These are phyloP conservation scores for Vigna hirtella DNA, from an alignment of 306 rosid genomes.

Conservation along the genomic window DNA sequence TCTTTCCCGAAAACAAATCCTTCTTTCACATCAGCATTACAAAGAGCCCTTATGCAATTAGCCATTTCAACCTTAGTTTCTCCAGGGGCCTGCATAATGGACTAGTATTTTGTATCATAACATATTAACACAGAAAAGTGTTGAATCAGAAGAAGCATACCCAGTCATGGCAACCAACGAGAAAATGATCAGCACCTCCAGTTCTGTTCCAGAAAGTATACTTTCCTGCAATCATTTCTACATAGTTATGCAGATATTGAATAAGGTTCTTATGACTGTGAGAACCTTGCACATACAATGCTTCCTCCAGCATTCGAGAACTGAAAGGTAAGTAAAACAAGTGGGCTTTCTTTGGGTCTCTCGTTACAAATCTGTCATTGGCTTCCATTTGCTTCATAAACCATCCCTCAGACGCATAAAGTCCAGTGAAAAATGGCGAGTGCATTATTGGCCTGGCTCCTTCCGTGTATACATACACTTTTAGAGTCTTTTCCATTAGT, in stretches of 20 bases:
- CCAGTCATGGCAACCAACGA: conserved; percentile 97
- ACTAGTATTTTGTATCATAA: conserved; percentile 35
- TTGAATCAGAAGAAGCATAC: conserved; percentile 51
- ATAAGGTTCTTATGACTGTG: conserved; percentile 66
- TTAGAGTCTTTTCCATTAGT: conserved; percentile 80
- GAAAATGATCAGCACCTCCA: conserved; percentile 90
- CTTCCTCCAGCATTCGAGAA: conserved; percentile 70
- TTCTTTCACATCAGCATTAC: conserved; percentile 82
- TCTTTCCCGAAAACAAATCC: conserved; percentile 89
- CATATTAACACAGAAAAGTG: background rate
- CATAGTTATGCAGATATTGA: conserved; percentile 64
- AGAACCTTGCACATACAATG: conserved; percentile 64
- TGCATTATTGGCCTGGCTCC: conserved; percentile 81
- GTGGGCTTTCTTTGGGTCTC: conserved; percentile 70
- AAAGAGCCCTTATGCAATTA: conserved; percentile 77
- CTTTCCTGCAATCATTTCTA: conserved; percentile 55
- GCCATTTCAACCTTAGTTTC: conserved; percentile 73
- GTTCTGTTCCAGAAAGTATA: conserved; percentile 91
- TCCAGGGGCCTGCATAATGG: conserved; percentile 62
- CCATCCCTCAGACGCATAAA: conserved; percentile 99
- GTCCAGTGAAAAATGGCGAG: conserved; percentile 68
- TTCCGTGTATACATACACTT: conserved; percentile 77
- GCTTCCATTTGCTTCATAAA: conserved; percentile 81
- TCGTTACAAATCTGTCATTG: conserved; percentile 64
- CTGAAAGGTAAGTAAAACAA: conserved; percentile 91